These are phyloP conservation scores for Neotropicomus parvogracilis DNA, from an alignment of 1,284 basidiomycete genomes.

Conservation along the genomic window DNA sequence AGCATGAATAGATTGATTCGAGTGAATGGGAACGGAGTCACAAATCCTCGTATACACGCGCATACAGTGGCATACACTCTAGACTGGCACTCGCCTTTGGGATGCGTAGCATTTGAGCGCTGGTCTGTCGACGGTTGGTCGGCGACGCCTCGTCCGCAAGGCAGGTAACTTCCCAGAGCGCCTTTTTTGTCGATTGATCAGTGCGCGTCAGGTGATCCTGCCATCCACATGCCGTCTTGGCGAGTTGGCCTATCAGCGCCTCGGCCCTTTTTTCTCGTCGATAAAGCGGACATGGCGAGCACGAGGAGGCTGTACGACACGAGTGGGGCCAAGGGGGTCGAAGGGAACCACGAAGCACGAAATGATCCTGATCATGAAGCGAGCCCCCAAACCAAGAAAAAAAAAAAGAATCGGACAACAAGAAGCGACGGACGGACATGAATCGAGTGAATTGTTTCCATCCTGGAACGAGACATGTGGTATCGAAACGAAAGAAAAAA, in stretches of 20 bases:
- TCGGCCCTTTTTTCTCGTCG: conserved; percentile 3
- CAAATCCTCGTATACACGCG: conserved; percentile 2
- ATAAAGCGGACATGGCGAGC: conserved; percentile 13
- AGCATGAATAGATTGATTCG: too few species aligned
- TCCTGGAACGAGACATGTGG: too few species aligned
- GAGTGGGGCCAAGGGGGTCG: conserved; percentile 3
- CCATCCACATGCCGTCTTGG: not conserved
- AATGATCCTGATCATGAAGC: too few species aligned
- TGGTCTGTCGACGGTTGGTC: conserved; percentile 61
- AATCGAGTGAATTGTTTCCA: too few species aligned
- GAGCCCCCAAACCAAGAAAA: too few species aligned
- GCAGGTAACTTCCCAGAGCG: too few species aligned
- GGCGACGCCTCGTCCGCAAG: too few species aligned
- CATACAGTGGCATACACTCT: conserved; percentile 7
- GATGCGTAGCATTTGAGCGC: conserved; percentile 34
- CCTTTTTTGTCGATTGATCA: conserved; percentile 3
- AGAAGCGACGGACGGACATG: too few species aligned
- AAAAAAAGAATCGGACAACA: too few species aligned
- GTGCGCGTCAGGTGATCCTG: not conserved
- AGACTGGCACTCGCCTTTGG: too few species aligned
- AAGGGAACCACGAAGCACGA: not conserved
- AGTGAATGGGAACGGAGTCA: not conserved
- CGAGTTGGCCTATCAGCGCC: conserved; percentile 5
- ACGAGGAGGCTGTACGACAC: not conserved
- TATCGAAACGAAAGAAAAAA: too few species aligned